Conservation (phyloP, 257 asterid species). For the Solanum bukasovii region DNA sequence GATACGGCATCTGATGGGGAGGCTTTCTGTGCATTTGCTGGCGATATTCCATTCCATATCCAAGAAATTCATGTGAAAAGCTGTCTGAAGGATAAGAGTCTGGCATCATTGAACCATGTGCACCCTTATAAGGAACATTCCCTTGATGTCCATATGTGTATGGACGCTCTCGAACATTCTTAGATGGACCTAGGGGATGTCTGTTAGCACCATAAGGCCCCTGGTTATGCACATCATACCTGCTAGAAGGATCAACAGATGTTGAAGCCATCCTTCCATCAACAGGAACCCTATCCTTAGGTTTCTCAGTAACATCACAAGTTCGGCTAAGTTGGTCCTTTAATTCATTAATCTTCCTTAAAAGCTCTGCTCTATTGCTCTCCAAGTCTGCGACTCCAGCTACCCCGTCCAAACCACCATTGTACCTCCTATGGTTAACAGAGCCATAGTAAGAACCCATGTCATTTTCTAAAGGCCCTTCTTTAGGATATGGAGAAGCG, state of each 20-base stretch:
- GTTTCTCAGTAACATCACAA: conserved; percentile 43
- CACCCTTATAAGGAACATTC: conserved; percentile 26
- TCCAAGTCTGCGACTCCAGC: conserved; percentile 51
- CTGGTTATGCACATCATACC: conserved; percentile 29
- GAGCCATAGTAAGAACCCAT: conserved; percentile 35
- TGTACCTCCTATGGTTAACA: conserved; percentile 32
- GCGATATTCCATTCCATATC: conserved; percentile 26
- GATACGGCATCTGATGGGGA: conserved; percentile 30
- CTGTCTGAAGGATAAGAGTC: conserved; percentile 42
- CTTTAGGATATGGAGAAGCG: conserved; percentile 31
- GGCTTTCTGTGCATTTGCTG: conserved; percentile 43
- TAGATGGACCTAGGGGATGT: conserved; percentile 28
- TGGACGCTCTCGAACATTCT: conserved; percentile 22
- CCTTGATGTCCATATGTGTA: conserved; percentile 26
- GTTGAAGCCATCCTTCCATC: conserved; percentile 27
- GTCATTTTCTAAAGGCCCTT: conserved; percentile 50
- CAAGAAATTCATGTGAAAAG: conserved; percentile 28
- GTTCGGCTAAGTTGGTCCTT: conserved; percentile 60
- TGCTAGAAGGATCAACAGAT: conserved; percentile 33
- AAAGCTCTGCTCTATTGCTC: conserved; percentile 64
- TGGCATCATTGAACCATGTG: conserved; percentile 23
- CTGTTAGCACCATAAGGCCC: conserved; percentile 32
- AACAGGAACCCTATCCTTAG: conserved; percentile 30
- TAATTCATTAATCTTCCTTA: conserved; percentile 71
- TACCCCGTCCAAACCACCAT: conserved; percentile 34